These are phyloP conservation scores for Ogataea siamensis DNA, from an alignment of 805 yeast species.

Conservation along the genomic window DNA sequence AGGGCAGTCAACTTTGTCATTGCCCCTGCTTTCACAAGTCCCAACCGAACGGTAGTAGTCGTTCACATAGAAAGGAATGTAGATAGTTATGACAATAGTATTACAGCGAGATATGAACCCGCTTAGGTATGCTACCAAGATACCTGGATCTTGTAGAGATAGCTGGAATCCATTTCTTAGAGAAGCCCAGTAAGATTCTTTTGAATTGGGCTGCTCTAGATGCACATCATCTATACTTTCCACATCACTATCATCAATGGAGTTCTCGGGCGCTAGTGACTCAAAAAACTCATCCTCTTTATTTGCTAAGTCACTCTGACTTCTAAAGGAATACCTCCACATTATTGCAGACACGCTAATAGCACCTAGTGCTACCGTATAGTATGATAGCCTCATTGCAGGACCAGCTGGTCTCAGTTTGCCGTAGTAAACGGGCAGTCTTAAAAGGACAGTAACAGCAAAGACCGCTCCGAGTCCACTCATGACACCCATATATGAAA, in stretches of 20 bases:
- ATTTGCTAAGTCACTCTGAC: slow-evolving; percentile 41
- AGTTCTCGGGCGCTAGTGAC: slow-evolving; percentile 29
- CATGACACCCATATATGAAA: slow-evolving; percentile 60
- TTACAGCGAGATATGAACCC: slow-evolving; percentile 63
- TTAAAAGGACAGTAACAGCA: slow-evolving; percentile 52
- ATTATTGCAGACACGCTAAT: slow-evolving; percentile 39
- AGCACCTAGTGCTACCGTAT: slow-evolving; percentile 44
- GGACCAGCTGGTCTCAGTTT: slow-evolving; percentile 37
- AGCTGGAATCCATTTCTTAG: slow-evolving; percentile 47
- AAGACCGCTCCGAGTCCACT: slow-evolving; percentile 69
- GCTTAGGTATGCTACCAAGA: slow-evolving; percentile 58
- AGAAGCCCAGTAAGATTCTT: slow-evolving; percentile 38
- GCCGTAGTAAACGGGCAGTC: slow-evolving; percentile 54
- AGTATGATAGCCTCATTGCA: slow-evolving; percentile 49
- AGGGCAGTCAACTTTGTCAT: slow-evolving; percentile 45
- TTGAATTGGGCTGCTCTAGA: slow-evolving; percentile 12
- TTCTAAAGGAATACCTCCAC: slow-evolving; percentile 30
- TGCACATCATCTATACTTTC: slow-evolving; percentile 26
- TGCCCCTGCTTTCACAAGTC: slow-evolving; percentile 39
- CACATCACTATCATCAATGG: slow-evolving; percentile 34
- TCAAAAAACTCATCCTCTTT: slow-evolving; percentile 31
- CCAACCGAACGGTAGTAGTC: slow-evolving; percentile 52
- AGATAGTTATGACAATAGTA: slow-evolving; percentile 55
- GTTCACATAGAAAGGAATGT: slow-evolving; percentile 63
- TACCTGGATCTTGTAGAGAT: slow-evolving; percentile 44